These are phyloP conservation scores for Botrytis pseudocinerea DNA, from an alignment of 2,329 filamentous ascomycete species.

Conservation along the genomic window DNA sequence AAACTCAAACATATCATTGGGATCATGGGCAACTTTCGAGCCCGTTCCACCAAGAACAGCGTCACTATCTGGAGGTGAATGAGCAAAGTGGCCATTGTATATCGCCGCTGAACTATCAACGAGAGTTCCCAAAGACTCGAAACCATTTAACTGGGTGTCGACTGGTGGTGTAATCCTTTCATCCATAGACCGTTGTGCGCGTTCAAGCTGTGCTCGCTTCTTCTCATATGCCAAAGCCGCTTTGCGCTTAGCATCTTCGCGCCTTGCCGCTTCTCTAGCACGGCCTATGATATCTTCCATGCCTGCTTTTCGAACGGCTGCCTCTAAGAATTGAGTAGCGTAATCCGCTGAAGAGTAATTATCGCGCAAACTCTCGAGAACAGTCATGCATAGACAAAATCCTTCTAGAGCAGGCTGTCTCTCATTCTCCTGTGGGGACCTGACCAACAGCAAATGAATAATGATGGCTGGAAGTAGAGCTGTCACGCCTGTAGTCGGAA, in stretches of 20 bases:
- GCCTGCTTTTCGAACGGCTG: constrained; percentile 82
- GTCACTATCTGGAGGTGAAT: constrained; percentile 15
- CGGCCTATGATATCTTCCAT: constrained; percentile 48
- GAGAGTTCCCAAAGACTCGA: constrained; percentile 14
- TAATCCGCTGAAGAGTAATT: constrained; percentile 95
- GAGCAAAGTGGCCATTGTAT: constrained; percentile 3
- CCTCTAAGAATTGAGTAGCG: constrained; percentile 91
- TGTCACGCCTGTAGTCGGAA: constrained; percentile 88
- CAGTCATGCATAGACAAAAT: constrained; percentile 89
- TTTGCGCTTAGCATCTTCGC: constrained; percentile 12
- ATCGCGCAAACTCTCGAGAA: constrained; percentile 83
- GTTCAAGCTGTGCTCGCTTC: constrained; percentile 1
- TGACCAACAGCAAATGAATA: constrained; percentile 90
- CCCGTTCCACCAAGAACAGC: neutral
- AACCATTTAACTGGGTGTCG: constrained; percentile 7
- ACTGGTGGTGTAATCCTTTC: neutral
- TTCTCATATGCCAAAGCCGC: constrained; percentile 11
- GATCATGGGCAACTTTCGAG: neutral
- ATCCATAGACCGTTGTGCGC: neutral
- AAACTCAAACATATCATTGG: constrained; percentile 13
- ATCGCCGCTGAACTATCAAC: constrained; percentile 7
- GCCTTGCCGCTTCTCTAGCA: constrained; percentile 10
- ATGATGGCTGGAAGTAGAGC: constrained; percentile 91
- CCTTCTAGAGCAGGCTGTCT: constrained; percentile 73
- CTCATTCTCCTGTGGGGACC: constrained; percentile 71